Base-by-base conservation (phyloP, 306 rosid genomes). In the Quercus variabilis region DNA sequence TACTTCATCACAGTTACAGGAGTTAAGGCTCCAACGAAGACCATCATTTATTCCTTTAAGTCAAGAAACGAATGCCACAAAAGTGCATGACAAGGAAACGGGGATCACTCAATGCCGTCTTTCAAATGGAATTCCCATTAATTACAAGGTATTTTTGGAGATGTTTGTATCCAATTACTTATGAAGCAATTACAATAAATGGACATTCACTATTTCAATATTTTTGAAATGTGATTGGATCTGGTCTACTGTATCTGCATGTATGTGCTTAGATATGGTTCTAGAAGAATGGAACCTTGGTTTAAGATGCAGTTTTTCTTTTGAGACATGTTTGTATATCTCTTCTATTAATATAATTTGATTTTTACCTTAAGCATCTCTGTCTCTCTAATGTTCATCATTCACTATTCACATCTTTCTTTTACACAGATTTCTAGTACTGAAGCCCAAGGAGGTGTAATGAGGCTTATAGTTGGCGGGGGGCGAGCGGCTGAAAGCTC, bases 401-500 rank as follows among this genome's bases (percentile, higher is more conserved):
- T 33, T 78, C 15, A 57, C 73, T 21, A 46, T 59, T 49, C n/a
- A 14, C 75, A 43, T 64, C 31, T 30, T 81, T 73, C 71, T 67
- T 74, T 60, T 73, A 60, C n/a, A 25, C 75, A 94, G 99, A 91
- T 95, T 80, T 95, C 99, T 84, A 87, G 87, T 69, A 87, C 92
- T 85, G 99, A 95, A 89, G 86, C 93, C 26, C 90, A 88, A 83
- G 93, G 97, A 21, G 99, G 99, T 23, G 99, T 95, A 82, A 95
- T 95, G 99, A 89, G 99, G 82, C 90, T 95, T 77, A 90, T 95
- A 83, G 99, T 95, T 80, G 97, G 98, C 68, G 99, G 99, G 11
- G 99, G 99, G 74, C 97, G 99, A 59, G 98, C 98, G 71, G 87
- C 92, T 83, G 99, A 95, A 90, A 83, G 88, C 84, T 81, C 92